Conservation (phyloP, 2,329 filamentous ascomycete species). For the Pochonia chlamydosporia region DNA sequence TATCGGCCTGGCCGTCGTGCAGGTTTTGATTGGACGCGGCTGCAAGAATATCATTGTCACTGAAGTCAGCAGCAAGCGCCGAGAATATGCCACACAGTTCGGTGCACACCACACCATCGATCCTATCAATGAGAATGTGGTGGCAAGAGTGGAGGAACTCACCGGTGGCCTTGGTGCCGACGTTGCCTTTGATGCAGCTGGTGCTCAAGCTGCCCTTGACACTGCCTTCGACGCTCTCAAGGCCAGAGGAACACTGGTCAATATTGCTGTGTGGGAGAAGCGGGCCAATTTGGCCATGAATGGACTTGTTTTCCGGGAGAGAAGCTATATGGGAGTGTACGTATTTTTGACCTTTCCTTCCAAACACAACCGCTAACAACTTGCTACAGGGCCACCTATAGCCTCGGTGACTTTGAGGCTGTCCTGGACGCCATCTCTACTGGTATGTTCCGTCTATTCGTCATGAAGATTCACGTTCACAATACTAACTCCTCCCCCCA, state of each 20-base stretch:
- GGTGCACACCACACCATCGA: slow-evolving; percentile 39
- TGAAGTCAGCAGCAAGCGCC: slow-evolving; percentile 35
- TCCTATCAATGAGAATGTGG: slow-evolving; percentile 38
- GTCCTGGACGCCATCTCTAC: slow-evolving; percentile 46
- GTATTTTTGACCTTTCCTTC: not conserved
- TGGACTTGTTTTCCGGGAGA: slow-evolving; percentile 16
- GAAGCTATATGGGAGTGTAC: slow-evolving; percentile 17
- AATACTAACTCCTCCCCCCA: not conserved
- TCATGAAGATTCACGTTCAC: not conserved
- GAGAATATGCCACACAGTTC: slow-evolving; percentile 36
- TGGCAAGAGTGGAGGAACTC: slow-evolving; percentile 37
- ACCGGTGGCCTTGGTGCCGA: slow-evolving; percentile 46
- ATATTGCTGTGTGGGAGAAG: slow-evolving; percentile 62
- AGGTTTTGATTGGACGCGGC: slow-evolving; percentile 39
- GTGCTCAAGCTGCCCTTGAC: slow-evolving; percentile 45
- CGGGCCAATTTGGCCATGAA: slow-evolving; percentile 14
- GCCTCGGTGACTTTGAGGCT: slow-evolving; percentile 42
- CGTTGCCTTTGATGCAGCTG: slow-evolving; percentile 57
- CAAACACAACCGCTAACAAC: slow-evolving; percentile 37
- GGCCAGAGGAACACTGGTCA: slow-evolving; percentile 52
- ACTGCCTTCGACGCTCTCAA: slow-evolving; percentile 42
- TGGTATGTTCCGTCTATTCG: slow-evolving; percentile 8
- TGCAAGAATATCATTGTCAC: slow-evolving; percentile 41
- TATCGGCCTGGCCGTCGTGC: slow-evolving; percentile 41
- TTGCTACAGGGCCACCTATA: slow-evolving; percentile 35